Conservation (phyloP, 306 rosid genomes). For the Trifolium dubium region DNA sequence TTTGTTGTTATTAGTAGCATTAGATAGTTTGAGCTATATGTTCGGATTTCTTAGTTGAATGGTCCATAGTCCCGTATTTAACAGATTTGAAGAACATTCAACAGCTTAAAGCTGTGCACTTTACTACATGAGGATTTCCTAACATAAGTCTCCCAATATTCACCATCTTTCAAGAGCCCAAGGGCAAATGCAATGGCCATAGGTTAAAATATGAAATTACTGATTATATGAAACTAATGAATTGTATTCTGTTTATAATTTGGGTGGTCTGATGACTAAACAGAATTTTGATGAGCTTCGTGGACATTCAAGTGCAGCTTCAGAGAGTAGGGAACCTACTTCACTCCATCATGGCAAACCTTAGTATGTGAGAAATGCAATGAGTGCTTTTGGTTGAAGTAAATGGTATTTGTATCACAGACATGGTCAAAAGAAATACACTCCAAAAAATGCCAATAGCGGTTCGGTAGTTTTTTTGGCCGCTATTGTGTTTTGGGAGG, state of each 20-base stretch:
- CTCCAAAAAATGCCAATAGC: no score
- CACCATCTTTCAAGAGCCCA: not conserved
- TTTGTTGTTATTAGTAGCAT: not conserved
- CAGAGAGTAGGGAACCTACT: not conserved
- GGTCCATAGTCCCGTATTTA: not conserved
- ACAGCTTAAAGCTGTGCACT: not conserved
- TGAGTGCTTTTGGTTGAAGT: constrained; percentile 2
- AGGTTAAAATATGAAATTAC: not conserved
- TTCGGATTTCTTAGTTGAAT: not conserved
- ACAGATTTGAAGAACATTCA: not conserved
- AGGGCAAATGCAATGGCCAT: not conserved
- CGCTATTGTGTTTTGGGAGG: no score
- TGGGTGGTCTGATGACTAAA: not conserved
- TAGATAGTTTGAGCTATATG: not conserved
- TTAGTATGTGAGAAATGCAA: not conserved
- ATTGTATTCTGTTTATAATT: not conserved
- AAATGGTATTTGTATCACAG: not conserved
- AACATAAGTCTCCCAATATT: not conserved
- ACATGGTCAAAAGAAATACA: not conserved
- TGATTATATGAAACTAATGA: not conserved
- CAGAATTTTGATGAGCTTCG: not conserved
- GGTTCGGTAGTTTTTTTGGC: no score
- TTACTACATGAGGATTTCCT: not conserved
- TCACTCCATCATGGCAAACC: not conserved
- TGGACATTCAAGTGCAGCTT: constrained; percentile 3